Conservation (phyloP, 352 stramenopile genomes). For the Peronospora farinosa region DNA sequence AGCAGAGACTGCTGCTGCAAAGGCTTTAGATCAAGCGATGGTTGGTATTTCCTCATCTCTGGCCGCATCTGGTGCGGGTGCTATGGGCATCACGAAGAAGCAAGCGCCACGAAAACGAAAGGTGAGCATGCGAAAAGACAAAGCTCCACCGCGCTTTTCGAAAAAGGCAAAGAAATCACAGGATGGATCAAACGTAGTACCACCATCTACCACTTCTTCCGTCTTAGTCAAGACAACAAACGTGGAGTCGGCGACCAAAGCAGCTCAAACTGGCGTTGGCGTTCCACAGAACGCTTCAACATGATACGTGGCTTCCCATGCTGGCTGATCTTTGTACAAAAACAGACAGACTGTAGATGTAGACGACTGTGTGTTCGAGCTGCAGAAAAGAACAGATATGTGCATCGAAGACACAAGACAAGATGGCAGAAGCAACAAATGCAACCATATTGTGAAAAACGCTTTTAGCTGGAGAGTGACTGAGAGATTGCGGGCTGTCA, state of each 20-base stretch:
- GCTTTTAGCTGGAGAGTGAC: constrained; percentile 6
- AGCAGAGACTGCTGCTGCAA: constrained; percentile 25
- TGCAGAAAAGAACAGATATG: constrained; percentile 6
- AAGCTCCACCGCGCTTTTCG: constrained; percentile 19
- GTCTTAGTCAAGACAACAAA: neutral
- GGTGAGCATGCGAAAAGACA: constrained; percentile 56
- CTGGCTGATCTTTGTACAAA: constrained; percentile 9
- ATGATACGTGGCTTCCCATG: constrained; percentile 12
- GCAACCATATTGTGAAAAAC: constrained; percentile 30
- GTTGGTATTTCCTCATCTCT: constrained; percentile 25
- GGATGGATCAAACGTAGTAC: constrained; percentile 3
- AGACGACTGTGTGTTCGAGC: constrained; percentile 10
- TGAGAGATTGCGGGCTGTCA: constrained; percentile 3
- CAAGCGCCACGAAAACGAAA: constrained; percentile 65
- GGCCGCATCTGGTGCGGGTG: constrained; percentile 10
- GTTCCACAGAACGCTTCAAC: constrained; percentile 6
- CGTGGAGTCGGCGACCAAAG: constrained; percentile 2
- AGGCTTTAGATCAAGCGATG: constrained; percentile 40
- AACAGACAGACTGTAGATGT: constrained; percentile 10
- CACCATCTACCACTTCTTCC: constrained; percentile 8
- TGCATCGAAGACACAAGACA: constrained; percentile 8
- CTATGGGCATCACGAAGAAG: constrained; percentile 16
- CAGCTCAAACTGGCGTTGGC: neutral
- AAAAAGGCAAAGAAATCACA: constrained; percentile 50
- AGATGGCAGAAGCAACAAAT: constrained; percentile 26